Evolutionary conservation across 768 basidiomycete species (phyloP), one percentile per base, ranked within the genome.

Genomic region (Cystobasidium onofrii): DNA sequence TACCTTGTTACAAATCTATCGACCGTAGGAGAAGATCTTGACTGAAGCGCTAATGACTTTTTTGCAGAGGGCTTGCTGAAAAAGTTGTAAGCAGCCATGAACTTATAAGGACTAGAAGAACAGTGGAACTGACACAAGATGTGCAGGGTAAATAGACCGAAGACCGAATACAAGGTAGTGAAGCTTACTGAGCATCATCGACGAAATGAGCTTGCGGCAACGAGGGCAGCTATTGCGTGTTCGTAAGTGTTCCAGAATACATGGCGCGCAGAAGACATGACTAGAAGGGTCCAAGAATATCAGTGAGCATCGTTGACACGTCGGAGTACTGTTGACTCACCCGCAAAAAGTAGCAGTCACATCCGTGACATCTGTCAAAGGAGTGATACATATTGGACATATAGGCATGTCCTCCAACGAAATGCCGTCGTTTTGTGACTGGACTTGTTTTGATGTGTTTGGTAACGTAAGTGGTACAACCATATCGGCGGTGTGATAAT

Each of bases 381-480:
- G 31, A 29, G 36, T 69, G n/a, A 69, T 25, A 43, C 66, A 69
- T 3, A 69, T 69, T n/a, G 66, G 43, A 46, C 66, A 69, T n/a
- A 12, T 46, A n/a, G 66, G 66, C 20, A 54, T 31, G 9, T 69
- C 41, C 6, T 60, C 57, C 4, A n/a, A n/a, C n/a, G n/a, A n/a
- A 15, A 9, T 27, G 17, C 57, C 23, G 57, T 25, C 27, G 13
- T 29, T 27, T 34, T 27, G 57, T 60, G 4, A n/a, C 15, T 12
- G n/a, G n/a, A n/a, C 18, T 50, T 20, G 46, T 20, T 50, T 50
- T 50, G 18, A 7, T 20, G 46, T 20, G 9, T 50, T 64, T 15
- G 15, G 63, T 27, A 17, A 29, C 12, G 57, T 4, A 12, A 20
- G 57, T 29, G 57, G 57, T 12, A 27, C 29, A 4, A 29, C 29